These are phyloP conservation scores for Vigna nakashimae DNA, from an alignment of 306 rosid species.

Conservation along the genomic window DNA sequence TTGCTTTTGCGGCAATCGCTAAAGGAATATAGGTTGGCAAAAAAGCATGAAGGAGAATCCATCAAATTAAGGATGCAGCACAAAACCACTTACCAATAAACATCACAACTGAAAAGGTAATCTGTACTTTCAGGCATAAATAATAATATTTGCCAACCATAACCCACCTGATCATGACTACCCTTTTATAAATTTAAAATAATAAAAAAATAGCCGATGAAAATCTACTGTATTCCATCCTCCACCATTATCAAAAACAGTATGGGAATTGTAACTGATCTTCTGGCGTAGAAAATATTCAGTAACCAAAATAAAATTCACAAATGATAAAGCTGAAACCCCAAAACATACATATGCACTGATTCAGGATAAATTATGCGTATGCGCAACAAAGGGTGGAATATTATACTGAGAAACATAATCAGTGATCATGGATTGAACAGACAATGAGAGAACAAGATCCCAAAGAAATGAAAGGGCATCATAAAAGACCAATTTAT, in stretches of 20 bases:
- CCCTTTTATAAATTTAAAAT: slow-evolving; percentile 35
- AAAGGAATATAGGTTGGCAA: slow-evolving; percentile 41
- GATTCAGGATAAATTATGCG: background rate
- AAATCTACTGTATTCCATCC: slow-evolving; percentile 22
- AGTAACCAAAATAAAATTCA: background rate
- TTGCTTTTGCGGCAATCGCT: slow-evolving; percentile 32
- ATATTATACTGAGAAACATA: background rate
- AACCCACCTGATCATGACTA: slow-evolving; percentile 50
- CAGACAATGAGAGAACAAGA: slow-evolving; percentile 1
- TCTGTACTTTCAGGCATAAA: slow-evolving; percentile 66
- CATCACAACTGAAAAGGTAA: slow-evolving; percentile 64
- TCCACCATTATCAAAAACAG: slow-evolving; percentile 16
- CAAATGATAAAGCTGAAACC: background rate
- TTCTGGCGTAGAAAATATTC: slow-evolving; percentile 21
- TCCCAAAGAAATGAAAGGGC: slow-evolving; percentile 12
- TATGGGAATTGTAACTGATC: slow-evolving; percentile 32
- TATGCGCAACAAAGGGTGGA: background rate
- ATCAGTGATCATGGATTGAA: slow-evolving; percentile 4
- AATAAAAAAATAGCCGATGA: slow-evolving; percentile 11
- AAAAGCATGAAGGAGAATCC: slow-evolving; percentile 44
- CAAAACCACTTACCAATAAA: slow-evolving; percentile 38
- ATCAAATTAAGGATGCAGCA: slow-evolving; percentile 33
- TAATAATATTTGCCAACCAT: slow-evolving; percentile 61
- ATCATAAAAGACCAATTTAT: slow-evolving; percentile 27
- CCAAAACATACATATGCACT: background rate